phyloP scores from a whole-genome alignment of 257 asterid species.

The Verbena officinalis region DNA sequence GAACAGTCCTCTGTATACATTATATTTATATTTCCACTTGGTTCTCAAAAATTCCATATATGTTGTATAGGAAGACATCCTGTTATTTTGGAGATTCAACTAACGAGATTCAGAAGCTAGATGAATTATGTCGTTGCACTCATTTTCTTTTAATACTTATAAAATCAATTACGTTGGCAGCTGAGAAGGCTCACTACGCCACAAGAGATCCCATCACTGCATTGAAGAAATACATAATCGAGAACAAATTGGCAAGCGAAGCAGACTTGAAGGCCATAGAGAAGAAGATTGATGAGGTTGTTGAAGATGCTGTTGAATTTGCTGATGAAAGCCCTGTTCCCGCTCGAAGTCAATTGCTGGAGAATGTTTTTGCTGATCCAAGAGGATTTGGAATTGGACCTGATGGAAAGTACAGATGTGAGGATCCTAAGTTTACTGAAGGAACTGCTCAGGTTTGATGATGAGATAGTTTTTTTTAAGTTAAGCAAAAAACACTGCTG shows the following conservation, averaged over 20 bases:
- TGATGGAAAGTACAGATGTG: constrained; percentile 94
- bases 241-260: constrained; percentile 77
- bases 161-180: constrained; percentile 50
- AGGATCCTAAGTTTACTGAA: constrained; percentile 95
- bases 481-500: constrained; percentile 22
- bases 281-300: constrained; percentile 79
- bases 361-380: constrained; percentile 95
- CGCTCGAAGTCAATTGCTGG: constrained; percentile 81
- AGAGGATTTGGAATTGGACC: constrained; percentile 94
- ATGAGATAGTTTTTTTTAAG: constrained; percentile 18
- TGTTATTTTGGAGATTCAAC: not conserved
- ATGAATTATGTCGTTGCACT: not conserved
- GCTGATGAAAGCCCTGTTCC: constrained; percentile 90
- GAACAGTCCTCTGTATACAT: not conserved
- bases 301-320: constrained; percentile 93
- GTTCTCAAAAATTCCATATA: not conserved
- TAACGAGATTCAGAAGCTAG: not conserved
- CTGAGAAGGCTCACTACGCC: constrained; percentile 93
- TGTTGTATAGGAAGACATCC: not conserved
- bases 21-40: too few relatives aligned
- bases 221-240: constrained; percentile 70
- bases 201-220: constrained; percentile 81
- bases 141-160: constrained; percentile 4
- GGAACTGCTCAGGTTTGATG: constrained; percentile 94
- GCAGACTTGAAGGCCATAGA: constrained; percentile 78